phyloP scores from a whole-genome alignment of 2,329 filamentous ascomycete species.

The Cryphonectria nitschkei region DNA sequence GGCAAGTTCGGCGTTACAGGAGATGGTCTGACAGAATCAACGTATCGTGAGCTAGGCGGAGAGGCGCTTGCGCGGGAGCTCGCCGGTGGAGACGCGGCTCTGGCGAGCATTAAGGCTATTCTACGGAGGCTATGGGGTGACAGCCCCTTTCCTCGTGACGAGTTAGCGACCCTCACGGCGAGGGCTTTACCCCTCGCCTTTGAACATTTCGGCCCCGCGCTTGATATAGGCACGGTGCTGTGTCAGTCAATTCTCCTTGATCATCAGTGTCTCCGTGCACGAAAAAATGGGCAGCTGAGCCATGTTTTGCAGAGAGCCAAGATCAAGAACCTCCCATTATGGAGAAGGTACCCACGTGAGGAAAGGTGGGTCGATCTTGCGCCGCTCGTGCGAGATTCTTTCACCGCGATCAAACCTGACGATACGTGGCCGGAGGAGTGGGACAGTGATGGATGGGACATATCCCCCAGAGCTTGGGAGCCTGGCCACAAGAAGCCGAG shows the following conservation, averaged over 20 bases:
- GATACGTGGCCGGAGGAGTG: conserved; percentile 17
- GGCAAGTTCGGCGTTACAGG: not conserved
- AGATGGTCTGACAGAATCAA: not conserved
- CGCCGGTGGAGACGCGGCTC: conserved; percentile 16
- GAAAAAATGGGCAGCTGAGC: not conserved
- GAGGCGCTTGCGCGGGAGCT: conserved; percentile 24
- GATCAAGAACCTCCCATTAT: conserved; percentile 10
- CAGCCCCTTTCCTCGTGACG: not conserved
- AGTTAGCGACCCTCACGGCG: conserved; percentile 14
- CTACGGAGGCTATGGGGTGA: not conserved
- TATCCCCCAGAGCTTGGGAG: not conserved
- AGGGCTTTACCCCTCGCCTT: conserved; percentile 21
- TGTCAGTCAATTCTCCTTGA: conserved; percentile 17
- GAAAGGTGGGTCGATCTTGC: conserved; percentile 10
- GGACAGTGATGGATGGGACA: conserved; percentile 3
- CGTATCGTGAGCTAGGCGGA: conserved; percentile 16
- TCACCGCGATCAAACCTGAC: not conserved
- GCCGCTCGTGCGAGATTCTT: not conserved
- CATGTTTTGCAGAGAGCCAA: not conserved
- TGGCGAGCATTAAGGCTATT: conserved; percentile 11
- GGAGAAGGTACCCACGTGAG: not conserved
- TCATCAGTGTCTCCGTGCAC: not conserved
- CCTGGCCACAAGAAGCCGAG: not conserved
- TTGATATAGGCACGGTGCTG: conserved; percentile 15
- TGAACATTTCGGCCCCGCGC: conserved; percentile 5